phyloP scores from a whole-genome alignment of 768 basidiomycete genomes.

The Naganishia onofrii region DNA sequence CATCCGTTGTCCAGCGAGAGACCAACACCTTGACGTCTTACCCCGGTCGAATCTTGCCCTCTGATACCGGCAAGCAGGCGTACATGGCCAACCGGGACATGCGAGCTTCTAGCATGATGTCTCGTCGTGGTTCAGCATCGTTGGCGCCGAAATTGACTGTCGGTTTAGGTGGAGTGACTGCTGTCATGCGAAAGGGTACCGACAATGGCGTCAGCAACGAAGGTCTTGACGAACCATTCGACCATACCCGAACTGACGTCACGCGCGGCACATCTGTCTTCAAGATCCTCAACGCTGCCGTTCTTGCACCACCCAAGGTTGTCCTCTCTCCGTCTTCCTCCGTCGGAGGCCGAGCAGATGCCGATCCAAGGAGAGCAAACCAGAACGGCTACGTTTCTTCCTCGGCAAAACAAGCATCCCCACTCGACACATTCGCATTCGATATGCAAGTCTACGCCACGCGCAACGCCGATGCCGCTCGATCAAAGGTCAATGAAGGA shows the following conservation, averaged over 20 bases:
- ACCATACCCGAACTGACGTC: constrained; percentile 19
- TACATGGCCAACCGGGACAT: constrained; percentile 4
- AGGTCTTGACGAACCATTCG: constrained; percentile 14
- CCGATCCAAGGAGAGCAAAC: constrained; percentile 5
- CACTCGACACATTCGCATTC: constrained; percentile 7
- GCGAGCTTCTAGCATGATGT: not conserved
- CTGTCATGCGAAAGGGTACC: not conserved
- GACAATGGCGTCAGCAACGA: constrained; percentile 12
- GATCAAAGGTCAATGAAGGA: not conserved
- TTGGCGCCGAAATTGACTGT: constrained; percentile 16
- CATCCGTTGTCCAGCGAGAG: constrained; percentile 7
- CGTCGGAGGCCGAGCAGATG: not conserved
- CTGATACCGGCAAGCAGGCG: constrained; percentile 12
- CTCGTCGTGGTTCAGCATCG: not conserved
- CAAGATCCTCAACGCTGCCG: constrained; percentile 15
- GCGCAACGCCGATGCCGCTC: not conserved
- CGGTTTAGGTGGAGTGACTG: constrained; percentile 31
- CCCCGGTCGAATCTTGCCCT: constrained; percentile 9
- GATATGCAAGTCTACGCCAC: constrained; percentile 17
- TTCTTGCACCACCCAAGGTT: constrained; percentile 22
- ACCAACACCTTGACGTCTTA: constrained; percentile 14
- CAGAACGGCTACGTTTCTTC: constrained; percentile 12
- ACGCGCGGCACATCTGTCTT: constrained; percentile 13
- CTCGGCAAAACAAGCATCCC: constrained; percentile 16
- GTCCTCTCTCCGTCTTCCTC: constrained; percentile 13